These are phyloP conservation scores for Metschnikowia cerradonensis DNA, from an alignment of 805 yeast genomes.

Conservation along the genomic window DNA sequence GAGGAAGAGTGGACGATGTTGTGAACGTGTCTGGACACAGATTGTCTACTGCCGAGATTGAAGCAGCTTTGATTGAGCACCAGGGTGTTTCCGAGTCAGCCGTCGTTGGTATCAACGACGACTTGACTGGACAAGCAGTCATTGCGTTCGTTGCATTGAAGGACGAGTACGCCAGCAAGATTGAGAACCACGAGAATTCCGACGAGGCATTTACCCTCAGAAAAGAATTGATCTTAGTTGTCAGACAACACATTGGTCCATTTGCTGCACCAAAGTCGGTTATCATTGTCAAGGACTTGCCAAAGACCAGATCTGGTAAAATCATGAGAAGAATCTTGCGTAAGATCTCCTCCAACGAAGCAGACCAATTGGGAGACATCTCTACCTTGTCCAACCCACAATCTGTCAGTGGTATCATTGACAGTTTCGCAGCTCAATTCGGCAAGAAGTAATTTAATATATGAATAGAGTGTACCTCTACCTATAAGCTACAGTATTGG, in stretches of 20 bases:
- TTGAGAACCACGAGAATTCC: slow-evolving; percentile 27
- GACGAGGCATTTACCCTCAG: slow-evolving; percentile 52
- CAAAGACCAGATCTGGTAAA: slow-evolving; percentile 84
- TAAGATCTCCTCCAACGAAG: slow-evolving; percentile 70
- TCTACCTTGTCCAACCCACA: slow-evolving; percentile 75
- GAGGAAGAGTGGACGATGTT: slow-evolving; percentile 86
- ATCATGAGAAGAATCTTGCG: slow-evolving; percentile 84
- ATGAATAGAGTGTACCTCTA: background rate
- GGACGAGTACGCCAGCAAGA: slow-evolving; percentile 34
- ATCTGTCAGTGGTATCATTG: slow-evolving; percentile 64
- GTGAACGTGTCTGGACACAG: slow-evolving; percentile 86
- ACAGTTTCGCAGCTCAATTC: slow-evolving; percentile 35
- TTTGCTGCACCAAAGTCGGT: slow-evolving; percentile 81
- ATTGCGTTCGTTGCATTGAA: slow-evolving; percentile 77
- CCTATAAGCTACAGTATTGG: background rate
- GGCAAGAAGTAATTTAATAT: slow-evolving; percentile 31
- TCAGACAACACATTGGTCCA: slow-evolving; percentile 78
- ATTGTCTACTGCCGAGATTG: slow-evolving; percentile 85
- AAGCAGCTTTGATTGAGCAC: slow-evolving; percentile 76
- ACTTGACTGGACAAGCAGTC: slow-evolving; percentile 82
- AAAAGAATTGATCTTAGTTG: slow-evolving; percentile 63
- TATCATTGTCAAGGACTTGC: slow-evolving; percentile 69
- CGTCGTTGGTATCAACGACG: slow-evolving; percentile 79
- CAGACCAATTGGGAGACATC: slow-evolving; percentile 77
- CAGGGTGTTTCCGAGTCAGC: slow-evolving; percentile 71